Base-by-base conservation (phyloP, 2,329 filamentous ascomycete species). In the Pezicula neosporulosa region DNA sequence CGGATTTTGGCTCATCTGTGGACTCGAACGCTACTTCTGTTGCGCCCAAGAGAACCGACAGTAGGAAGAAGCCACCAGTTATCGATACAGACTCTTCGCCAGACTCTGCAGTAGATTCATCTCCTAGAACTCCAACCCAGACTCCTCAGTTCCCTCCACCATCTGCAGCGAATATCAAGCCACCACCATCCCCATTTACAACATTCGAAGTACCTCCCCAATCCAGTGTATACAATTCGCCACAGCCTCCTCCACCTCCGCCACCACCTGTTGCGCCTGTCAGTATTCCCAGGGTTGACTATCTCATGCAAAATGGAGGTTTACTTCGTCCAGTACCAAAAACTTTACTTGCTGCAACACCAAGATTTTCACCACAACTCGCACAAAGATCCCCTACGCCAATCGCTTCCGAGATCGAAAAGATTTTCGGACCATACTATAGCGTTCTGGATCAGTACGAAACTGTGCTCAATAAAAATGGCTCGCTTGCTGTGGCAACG, bases 401-500 rank as follows among this genome's bases (percentile, higher is more conserved):
- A 28, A 48, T 59, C 15, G 55, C 61, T 10, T 77, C 81, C 1
- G 85, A 88, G 48, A 82, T 88, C 18, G 81, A 87, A 46, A 83
- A 82, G 13, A 76, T 97, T 5, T 97, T 97, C 65, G 82, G 87
- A 4, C 90, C 90, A 0, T 90, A 94, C 59, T 87, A 89, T 67
- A 86, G 83, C 56, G 77, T 97, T 2, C 77, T 99, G 19, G 88
- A 96, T 59, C 88, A 96, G 63, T 97, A 96, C 66, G 82, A 87
- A 56, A 80, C 82, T 3, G 92, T 99, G 4, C 78, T 97, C 56
- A 75, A 80, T 39, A 91, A 87, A 56, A 90, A 88, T 60, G 94
- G 94, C 3, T 97, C 93, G 0, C 75, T 99, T 5, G 94, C 94
- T 2, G 94, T 97, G 2, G 94, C 94, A 15, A 97, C 93, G 0